Percentiles rank a stretch among this genome's conserved stretches.
These are phyloP conservation scores for Ganoderma multipileum DNA, from an alignment of 1,284 basidiomycete genomes.

Conservation along the genomic window DNA sequence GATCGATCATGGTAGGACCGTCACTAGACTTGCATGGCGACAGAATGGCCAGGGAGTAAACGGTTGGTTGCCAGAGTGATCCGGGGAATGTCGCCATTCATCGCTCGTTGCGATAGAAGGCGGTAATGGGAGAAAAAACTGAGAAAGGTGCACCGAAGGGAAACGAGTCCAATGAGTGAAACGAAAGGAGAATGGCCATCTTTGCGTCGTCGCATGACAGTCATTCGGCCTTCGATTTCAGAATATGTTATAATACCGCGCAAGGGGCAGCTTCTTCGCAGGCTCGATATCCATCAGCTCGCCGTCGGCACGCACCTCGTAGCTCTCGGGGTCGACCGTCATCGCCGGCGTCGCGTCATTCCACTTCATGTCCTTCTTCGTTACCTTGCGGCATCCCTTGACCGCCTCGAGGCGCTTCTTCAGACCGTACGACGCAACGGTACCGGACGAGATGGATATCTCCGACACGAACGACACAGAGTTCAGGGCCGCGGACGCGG, in stretches of 20 bases:
- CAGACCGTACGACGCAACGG: constrained; percentile 75
- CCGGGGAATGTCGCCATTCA: not conserved
- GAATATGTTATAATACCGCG: constrained; percentile 78
- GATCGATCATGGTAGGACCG: not conserved
- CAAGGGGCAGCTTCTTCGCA: constrained; percentile 75
- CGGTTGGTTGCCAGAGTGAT: not conserved
- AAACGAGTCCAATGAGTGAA: not conserved
- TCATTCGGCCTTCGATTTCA: constrained; percentile 38
- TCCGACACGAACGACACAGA: constrained; percentile 89
- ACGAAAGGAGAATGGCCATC: not conserved
- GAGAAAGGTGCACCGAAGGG: not conserved
- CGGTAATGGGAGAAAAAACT: not conserved
- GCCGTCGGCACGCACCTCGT: constrained; percentile 87
- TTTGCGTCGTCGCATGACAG: not conserved
- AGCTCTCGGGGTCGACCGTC: constrained; percentile 92
- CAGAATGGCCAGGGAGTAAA: not conserved
- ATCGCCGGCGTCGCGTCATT: constrained; percentile 86
- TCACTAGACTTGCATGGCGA: not conserved
- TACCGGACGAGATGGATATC: constrained; percentile 70
- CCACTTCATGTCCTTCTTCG: constrained; percentile 94
- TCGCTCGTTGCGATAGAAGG: not conserved
- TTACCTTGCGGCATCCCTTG: constrained; percentile 75
- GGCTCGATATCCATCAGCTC: constrained; percentile 79
- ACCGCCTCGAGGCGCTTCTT: constrained; percentile 83
- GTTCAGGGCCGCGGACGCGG: constrained; percentile 79